Evolutionary conservation across 2,329 filamentous ascomycete genomes (phyloP).

Genomic region (Sclerotinia subarctica): DNA sequence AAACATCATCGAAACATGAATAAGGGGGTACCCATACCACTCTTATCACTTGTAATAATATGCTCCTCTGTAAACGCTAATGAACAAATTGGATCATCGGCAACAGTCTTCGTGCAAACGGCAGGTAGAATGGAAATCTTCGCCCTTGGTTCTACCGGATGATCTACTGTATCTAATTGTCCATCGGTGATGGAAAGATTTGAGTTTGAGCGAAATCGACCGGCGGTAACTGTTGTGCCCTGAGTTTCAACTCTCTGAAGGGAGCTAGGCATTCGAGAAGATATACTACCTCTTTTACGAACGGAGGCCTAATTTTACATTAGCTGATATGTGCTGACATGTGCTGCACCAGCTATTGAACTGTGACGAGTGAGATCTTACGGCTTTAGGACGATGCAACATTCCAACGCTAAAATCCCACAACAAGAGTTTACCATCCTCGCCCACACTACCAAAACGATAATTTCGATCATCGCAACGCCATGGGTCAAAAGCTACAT

Average conservation of each 20-base stretch:
- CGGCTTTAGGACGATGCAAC: slow-evolving; percentile 84
- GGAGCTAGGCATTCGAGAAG: slow-evolving; percentile 47
- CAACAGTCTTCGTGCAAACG: slow-evolving; percentile 70
- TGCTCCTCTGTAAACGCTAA: slow-evolving; percentile 90
- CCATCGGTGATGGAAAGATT: slow-evolving; percentile 51
- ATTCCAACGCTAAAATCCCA: slow-evolving; percentile 99
- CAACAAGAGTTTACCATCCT: slow-evolving; percentile 83
- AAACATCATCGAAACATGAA: neutral
- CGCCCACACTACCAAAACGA: slow-evolving; percentile 91
- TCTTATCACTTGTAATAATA: slow-evolving; percentile 88
- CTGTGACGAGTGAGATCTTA: slow-evolving; percentile 46
- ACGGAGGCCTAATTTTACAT: slow-evolving; percentile 47
- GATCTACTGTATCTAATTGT: slow-evolving; percentile 62
- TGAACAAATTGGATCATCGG: slow-evolving; percentile 84
- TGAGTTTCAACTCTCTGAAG: slow-evolving; percentile 60
- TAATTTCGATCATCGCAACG: slow-evolving; percentile 94
- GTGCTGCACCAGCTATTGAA: slow-evolving; percentile 26
- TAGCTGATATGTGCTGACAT: slow-evolving; percentile 4
- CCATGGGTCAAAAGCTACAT: slow-evolving; percentile 95
- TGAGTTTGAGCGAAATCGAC: slow-evolving; percentile 68
- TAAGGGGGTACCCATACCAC: slow-evolving; percentile 58
- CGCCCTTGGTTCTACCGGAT: slow-evolving; percentile 80
- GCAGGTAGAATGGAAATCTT: slow-evolving; percentile 84
- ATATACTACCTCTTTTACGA: slow-evolving; percentile 51
- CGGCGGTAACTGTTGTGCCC: slow-evolving; percentile 48